These are phyloP conservation scores for Pistacia integerrima DNA, from an alignment of 345 rosid genomes.

Conservation along the genomic window DNA sequence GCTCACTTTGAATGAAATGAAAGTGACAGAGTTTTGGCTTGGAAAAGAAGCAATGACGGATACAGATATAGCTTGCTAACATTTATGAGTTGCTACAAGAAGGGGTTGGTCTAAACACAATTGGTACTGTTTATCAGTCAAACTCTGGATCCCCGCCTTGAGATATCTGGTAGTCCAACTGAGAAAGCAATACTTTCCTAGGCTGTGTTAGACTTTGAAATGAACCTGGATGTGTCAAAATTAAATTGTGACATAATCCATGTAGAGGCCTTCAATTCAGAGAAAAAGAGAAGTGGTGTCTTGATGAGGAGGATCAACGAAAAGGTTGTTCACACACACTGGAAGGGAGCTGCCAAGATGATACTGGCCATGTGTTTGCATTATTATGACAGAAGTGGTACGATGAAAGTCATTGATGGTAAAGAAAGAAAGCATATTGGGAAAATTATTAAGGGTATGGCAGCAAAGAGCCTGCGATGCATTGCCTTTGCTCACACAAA, in stretches of 20 bases:
- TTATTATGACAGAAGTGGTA: slow-evolving; percentile 28
- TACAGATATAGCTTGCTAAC: slow-evolving; percentile 4
- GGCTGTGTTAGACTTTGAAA: slow-evolving; percentile 40
- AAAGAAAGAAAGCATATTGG: slow-evolving; percentile 26
- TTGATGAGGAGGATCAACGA: slow-evolving; percentile 28
- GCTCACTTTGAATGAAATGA: slow-evolving; percentile 49
- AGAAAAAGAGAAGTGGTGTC: slow-evolving; percentile 57
- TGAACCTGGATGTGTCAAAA: slow-evolving; percentile 34
- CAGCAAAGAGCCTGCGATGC: slow-evolving; percentile 53
- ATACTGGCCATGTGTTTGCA: slow-evolving; percentile 43
- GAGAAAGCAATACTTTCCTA: slow-evolving; percentile 55
- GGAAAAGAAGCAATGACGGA: slow-evolving; percentile 28
- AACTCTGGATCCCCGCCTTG: slow-evolving; percentile 20
- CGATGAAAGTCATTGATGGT: slow-evolving; percentile 21
- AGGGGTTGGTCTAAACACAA: slow-evolving; percentile 38
- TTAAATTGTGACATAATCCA: slow-evolving; percentile 25
- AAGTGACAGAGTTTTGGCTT: slow-evolving; percentile 36
- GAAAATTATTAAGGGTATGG: slow-evolving; percentile 40
- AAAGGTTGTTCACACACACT: slow-evolving; percentile 35
- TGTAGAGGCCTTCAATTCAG: slow-evolving; percentile 51
- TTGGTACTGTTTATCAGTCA: slow-evolving; percentile 27
- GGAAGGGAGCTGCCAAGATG: slow-evolving; percentile 67
- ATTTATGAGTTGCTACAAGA: slow-evolving; percentile 30
- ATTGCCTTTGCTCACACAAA: slow-evolving; percentile 48
- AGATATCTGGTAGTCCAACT: slow-evolving; percentile 52